Percentiles rank a stretch among this genome's conserved stretches.
Conservation (phyloP, 805 yeast genomes). For the Clavispora vitiphila region DNA sequence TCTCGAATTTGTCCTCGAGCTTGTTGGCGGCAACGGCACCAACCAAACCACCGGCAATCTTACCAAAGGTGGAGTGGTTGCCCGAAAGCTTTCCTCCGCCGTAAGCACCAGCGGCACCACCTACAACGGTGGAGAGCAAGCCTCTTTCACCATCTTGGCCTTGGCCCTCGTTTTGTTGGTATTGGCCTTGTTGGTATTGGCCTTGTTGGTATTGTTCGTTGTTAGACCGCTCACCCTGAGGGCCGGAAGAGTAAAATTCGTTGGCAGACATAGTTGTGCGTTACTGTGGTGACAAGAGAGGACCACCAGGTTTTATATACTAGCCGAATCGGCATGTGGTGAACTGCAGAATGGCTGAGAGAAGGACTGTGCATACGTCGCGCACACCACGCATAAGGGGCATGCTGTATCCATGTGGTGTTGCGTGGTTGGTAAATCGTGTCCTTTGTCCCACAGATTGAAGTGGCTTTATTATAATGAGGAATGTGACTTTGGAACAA, state of each 20-base stretch:
- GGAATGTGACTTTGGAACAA: too few relatives aligned
- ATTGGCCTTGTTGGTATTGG: background rate
- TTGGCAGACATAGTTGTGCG: slow-evolving; percentile 46
- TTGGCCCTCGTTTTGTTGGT: slow-evolving; percentile 5
- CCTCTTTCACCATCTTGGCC: slow-evolving; percentile 25
- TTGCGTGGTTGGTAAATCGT: too few relatives aligned
- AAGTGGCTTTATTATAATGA: too few relatives aligned
- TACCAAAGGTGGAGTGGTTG: slow-evolving; percentile 38
- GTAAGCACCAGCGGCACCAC: slow-evolving; percentile 37
- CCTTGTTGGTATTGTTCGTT: slow-evolving; percentile 4
- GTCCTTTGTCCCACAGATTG: too few relatives aligned
- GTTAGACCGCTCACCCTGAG: slow-evolving; percentile 15
- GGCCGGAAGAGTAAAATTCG: slow-evolving; percentile 48
- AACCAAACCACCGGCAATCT: slow-evolving; percentile 48
- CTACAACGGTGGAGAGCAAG: slow-evolving; percentile 21
- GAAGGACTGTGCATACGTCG: background rate
- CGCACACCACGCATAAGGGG: background rate
- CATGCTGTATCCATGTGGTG: background rate
- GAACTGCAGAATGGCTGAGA: background rate
- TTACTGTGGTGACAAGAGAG: background rate
- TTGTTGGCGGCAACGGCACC: slow-evolving; percentile 55
- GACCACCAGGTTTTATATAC: background rate
- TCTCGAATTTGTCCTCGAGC: slow-evolving; percentile 35
- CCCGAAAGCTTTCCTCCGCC: slow-evolving; percentile 25
- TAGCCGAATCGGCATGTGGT: background rate